phyloP scores from a whole-genome alignment of 371 early-diverging fungal species.

The Actinomucor elegans region DNA sequence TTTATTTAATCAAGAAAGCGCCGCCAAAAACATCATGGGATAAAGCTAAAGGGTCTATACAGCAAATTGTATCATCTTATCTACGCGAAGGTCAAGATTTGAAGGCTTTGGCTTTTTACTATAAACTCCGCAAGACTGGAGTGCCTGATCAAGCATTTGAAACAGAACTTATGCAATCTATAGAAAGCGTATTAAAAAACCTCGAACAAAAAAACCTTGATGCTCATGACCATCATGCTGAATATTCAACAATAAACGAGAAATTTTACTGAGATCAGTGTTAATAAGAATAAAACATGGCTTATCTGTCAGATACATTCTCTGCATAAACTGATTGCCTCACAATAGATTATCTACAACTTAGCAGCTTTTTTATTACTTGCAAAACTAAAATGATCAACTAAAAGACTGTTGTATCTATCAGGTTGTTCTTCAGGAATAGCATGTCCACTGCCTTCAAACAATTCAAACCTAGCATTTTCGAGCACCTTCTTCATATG shows the following conservation, averaged over 20 bases:
- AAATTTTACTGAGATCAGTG: too few relatives aligned
- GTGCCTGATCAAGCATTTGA: constrained; percentile 19
- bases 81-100: constrained; percentile 23
- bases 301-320: too few relatives aligned
- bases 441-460: constrained; percentile 47
- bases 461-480: constrained; percentile 32
- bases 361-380: neutral
- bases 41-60: constrained; percentile 10
- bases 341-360: neutral
- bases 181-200: constrained; percentile 3
- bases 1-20: constrained; percentile 14
- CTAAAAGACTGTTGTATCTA: constrained; percentile 34
- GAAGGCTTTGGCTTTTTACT: constrained; percentile 25
- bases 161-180: neutral
- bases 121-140: constrained; percentile 17
- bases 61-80: constrained; percentile 17
- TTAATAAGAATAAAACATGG: too few relatives aligned
- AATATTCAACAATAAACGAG: neutral
- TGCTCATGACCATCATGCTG: too few relatives aligned
- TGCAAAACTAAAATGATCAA: constrained; percentile 18
- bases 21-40: constrained; percentile 13
- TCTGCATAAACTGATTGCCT: too few relatives aligned
- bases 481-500: constrained; percentile 28
- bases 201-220: constrained; percentile 5
- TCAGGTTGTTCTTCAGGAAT: constrained; percentile 42